Percentiles rank a stretch among this genome's conserved stretches.
phyloP scores from a whole-genome alignment of 306 rosid species.

The Quercus parvula region DNA sequence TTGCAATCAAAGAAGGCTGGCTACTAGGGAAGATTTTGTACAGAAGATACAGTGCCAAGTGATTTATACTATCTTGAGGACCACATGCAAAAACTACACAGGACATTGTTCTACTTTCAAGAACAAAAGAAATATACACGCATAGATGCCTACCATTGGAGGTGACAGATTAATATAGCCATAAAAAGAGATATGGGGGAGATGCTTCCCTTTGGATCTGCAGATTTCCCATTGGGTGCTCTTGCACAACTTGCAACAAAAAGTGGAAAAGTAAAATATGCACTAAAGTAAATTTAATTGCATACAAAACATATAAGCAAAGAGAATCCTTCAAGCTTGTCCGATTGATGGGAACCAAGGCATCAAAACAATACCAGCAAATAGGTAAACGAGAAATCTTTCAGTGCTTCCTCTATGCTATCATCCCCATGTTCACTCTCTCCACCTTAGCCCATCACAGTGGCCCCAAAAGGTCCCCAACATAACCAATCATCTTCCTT shows the following conservation, averaged over 20 bases:
- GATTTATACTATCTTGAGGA: neutral
- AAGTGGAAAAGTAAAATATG: constrained; percentile 15
- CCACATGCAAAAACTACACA: constrained; percentile 3
- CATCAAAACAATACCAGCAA: constrained; percentile 23
- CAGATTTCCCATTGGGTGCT: constrained; percentile 30
- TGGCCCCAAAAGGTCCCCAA: constrained; percentile 49
- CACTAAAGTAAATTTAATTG: constrained; percentile 14
- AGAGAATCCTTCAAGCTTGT: constrained; percentile 46
- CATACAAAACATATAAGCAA: constrained; percentile 18
- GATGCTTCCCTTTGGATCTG: constrained; percentile 30
- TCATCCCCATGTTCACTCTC: constrained; percentile 31
- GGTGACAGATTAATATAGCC: constrained; percentile 22
- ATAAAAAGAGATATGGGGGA: constrained; percentile 15
- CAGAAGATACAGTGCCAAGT: neutral
- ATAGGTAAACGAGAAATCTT: constrained; percentile 32
- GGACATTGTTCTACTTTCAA: neutral
- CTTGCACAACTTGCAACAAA: constrained; percentile 32
- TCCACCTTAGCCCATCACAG: constrained; percentile 35
- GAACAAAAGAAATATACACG: neutral
- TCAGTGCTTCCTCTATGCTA: constrained; percentile 32
- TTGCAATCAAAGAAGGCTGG: constrained; percentile 16
- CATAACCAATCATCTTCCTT: constrained; percentile 39
- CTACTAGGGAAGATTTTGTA: constrained; percentile 22
- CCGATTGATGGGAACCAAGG: constrained; percentile 48
- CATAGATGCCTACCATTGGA: constrained; percentile 9